A percentile compares a stretch with the other conserved stretches of the same genome.
phyloP scores from a whole-genome alignment of 441 rosid species.

The Erysimum cheiri region DNA sequence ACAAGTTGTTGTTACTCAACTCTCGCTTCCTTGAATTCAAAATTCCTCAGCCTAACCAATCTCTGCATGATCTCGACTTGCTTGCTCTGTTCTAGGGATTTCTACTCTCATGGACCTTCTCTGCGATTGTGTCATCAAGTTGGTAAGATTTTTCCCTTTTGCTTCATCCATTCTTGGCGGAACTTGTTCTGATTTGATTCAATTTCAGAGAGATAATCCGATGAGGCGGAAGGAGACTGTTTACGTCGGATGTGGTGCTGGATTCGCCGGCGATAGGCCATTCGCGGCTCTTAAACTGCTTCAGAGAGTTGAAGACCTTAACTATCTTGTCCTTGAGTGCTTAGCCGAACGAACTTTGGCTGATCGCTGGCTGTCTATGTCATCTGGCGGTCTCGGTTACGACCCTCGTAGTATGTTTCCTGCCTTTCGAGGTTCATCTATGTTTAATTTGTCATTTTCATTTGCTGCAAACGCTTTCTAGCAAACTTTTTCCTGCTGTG shows the following conservation, averaged over 20 bases:
- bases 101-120: constrained; percentile 24
- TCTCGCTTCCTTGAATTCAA: constrained; percentile 16
- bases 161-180: background rate
- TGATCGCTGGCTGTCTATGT: constrained; percentile 69
- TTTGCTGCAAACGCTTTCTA: background rate
- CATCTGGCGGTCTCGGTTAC: constrained; percentile 70
- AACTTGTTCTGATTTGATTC: background rate
- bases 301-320: constrained; percentile 60
- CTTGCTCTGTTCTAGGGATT: background rate
- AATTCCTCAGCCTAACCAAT: constrained; percentile 28
- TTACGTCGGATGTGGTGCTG: constrained; percentile 90
- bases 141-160: constrained; percentile 27
- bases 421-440: background rate
- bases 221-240: constrained; percentile 64
- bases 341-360: constrained; percentile 95
- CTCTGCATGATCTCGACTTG: constrained; percentile 10
- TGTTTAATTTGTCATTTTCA: background rate
- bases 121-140: constrained; percentile 35
- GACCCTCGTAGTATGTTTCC: constrained; percentile 71
- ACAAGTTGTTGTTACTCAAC: too few relatives aligned
- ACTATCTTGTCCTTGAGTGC: constrained; percentile 95
- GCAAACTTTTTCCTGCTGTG: background rate
- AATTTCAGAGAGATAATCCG: constrained; percentile 67
- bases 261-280: constrained; percentile 91
- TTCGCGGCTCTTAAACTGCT: constrained; percentile 82